Conservation (phyloP, 345 rosid species). For the Anastatica hierochuntica region DNA sequence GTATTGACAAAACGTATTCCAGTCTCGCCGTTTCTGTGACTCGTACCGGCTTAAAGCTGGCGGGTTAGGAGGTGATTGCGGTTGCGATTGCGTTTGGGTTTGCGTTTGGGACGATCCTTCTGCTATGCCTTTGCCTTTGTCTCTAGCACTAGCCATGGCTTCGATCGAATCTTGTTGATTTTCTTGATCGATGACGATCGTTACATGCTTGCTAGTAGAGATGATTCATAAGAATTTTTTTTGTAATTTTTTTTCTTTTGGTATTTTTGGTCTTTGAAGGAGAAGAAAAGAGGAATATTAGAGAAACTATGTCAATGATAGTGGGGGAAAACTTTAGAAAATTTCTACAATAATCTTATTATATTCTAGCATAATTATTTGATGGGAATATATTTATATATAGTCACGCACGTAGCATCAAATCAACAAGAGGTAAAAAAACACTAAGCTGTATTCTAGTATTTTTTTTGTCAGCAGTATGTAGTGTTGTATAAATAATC, state of each 20-base stretch:
- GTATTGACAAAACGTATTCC: constrained; percentile 89
- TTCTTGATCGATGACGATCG: constrained; percentile 2
- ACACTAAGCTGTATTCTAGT: not conserved
- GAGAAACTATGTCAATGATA: constrained; percentile 26
- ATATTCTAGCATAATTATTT: constrained; percentile 24
- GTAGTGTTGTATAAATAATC: not conserved
- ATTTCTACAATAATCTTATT: constrained; percentile 15
- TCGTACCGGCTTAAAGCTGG: constrained; percentile 59
- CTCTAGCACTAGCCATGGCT: constrained; percentile 29
- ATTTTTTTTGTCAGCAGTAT: not conserved
- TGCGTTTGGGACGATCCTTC: constrained; percentile 36
- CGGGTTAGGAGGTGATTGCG: constrained; percentile 34
- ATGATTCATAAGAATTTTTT: not conserved
- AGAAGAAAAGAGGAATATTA: constrained; percentile 10
- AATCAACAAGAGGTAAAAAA: constrained; percentile 9
- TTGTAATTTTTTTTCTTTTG: not conserved
- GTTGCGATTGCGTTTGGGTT: constrained; percentile 21
- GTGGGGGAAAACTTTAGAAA: constrained; percentile 26
- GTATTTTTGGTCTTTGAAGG: not conserved
- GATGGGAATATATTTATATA: constrained; percentile 16
- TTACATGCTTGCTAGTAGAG: not conserved
- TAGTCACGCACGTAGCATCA: constrained; percentile 19
- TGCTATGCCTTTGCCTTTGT: constrained; percentile 62
- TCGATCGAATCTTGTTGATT: not conserved
- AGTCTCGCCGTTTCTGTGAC: constrained; percentile 78